Evolutionary conservation across 371 early-diverging fungal genomes (phyloP), one percentile per base, ranked within the genome.

Genomic region (Rhizopus sp.): DNA sequence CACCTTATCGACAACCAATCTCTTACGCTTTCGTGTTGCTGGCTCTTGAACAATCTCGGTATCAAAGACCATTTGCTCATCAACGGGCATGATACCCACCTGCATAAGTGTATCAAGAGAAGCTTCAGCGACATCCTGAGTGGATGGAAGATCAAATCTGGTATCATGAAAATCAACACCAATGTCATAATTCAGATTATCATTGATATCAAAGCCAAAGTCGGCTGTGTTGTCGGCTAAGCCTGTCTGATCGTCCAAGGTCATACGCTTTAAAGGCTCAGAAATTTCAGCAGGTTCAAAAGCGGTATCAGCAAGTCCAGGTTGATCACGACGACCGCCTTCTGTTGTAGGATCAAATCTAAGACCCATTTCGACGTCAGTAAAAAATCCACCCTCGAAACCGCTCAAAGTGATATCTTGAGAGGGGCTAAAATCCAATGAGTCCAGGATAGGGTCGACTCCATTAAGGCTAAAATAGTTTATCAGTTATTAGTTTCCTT

Each of bases 381-480:
- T 59, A 10, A 23, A 50, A 30, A 66, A 59, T 30, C 41, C 34
- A 12, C 35, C 44, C 45, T 66, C 56, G 35, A 65, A 66, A 40
- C 72, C 78, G 54, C 72, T 72, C 1, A 88, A 75, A 1, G 85
- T 83, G 54, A 84, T 85, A 57, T 88, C 86, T 50, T 83, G 85
- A 41, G 81, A 73, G 31, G 69, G 73, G 15, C 80, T 75, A 1
- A 73, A 68, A 50, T 52, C 56, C 23, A 61, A 33, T 15, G 45
- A 37, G 70, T 82, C 77, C 1, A 77, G 47, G 10, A 73, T 57
- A 33, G 71, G 62, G 30, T 76, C 77, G 8, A 45, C 13, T 4
- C 52, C 50, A 5, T 49, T 39, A 16, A 32, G 38, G 31, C 51
- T 56, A 50, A 41, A 48, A 53, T 30, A 52, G 23, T n/a, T 15